Conservation (phyloP, 306 rosid genomes). For the Hippophae tibetana region DNA sequence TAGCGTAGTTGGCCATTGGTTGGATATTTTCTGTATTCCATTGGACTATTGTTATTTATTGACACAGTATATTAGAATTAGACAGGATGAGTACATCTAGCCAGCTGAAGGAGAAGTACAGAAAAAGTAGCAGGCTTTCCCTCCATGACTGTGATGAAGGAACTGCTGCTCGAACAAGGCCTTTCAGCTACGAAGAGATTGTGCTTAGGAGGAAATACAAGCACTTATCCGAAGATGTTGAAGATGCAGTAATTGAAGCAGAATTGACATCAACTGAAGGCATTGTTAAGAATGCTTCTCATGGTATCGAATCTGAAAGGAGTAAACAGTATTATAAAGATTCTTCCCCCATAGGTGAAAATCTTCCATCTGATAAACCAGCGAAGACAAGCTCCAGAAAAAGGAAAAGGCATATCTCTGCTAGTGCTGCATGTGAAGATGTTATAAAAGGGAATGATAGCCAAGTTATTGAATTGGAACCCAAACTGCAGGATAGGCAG, state of each 20-base stretch:
- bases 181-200: slow-evolving; percentile 69
- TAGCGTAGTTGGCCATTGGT: slow-evolving; percentile 14
- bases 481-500: slow-evolving; percentile 9
- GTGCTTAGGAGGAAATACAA: slow-evolving; percentile 61
- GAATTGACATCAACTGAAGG: slow-evolving; percentile 22
- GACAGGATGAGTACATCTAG: slow-evolving; percentile 49
- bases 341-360: slow-evolving; percentile 29
- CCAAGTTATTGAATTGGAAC: neutral
- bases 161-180: slow-evolving; percentile 91
- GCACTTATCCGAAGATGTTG: slow-evolving; percentile 35
- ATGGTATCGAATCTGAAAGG: slow-evolving; percentile 30
- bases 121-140: slow-evolving; percentile 26
- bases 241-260: slow-evolving; percentile 28
- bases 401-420: slow-evolving; percentile 30
- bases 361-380: slow-evolving; percentile 25
- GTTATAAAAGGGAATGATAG: neutral
- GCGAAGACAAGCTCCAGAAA: slow-evolving; percentile 41
- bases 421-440: slow-evolving; percentile 24
- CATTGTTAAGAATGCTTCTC: slow-evolving; percentile 29
- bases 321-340: slow-evolving; percentile 14
- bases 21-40: slow-evolving; percentile 8
- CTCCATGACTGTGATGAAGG: slow-evolving; percentile 36
- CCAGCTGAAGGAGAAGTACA: slow-evolving; percentile 33
- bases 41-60: slow-evolving; percentile 8
- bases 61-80: slow-evolving; percentile 8